These are phyloP conservation scores for Penicillium paradoxum DNA, from an alignment of 495 filamentous ascomycete genomes.

Conservation along the genomic window DNA sequence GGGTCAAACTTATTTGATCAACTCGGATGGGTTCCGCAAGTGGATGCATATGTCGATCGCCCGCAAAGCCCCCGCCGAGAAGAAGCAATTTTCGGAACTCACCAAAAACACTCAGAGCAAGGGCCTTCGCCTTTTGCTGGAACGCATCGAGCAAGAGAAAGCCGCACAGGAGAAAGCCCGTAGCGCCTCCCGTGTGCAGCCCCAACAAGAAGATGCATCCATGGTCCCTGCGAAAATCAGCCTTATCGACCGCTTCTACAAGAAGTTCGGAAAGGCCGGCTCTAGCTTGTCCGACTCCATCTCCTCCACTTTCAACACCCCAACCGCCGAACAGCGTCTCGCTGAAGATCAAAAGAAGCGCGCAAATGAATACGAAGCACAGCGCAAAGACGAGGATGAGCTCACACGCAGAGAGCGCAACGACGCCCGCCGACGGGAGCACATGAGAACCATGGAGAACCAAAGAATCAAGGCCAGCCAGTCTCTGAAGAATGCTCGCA, in stretches of 20 bases:
- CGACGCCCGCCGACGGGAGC: slow-evolving; percentile 14
- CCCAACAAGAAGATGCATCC: not conserved
- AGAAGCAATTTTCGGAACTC: not conserved
- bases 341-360: slow-evolving; percentile 11
- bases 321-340: slow-evolving; percentile 16
- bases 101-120: slow-evolving; percentile 1
- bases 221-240: slow-evolving; percentile 2
- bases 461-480: slow-evolving; percentile 17
- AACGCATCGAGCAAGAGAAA: slow-evolving; percentile 9
- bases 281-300: not conserved
- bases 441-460: slow-evolving; percentile 10
- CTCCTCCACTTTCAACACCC: slow-evolving; percentile 1
- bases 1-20: slow-evolving; percentile 52
- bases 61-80: not conserved
- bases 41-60: slow-evolving; percentile 22
- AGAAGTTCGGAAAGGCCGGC: slow-evolving; percentile 15
- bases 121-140: slow-evolving; percentile 1
- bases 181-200: not conserved
- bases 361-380: slow-evolving; percentile 18
- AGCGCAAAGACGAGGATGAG: slow-evolving; percentile 11
- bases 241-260: slow-evolving; percentile 21
- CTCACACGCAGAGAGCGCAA: slow-evolving; percentile 20
- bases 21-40: slow-evolving; percentile 24
- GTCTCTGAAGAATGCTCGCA: slow-evolving; percentile 7
- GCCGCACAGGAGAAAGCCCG: not conserved